Percentiles rank a stretch among this genome's conserved stretches.
These are phyloP conservation scores for Schrenkiella parvula DNA, from an alignment of 345 rosid genomes.

Conservation along the genomic window DNA sequence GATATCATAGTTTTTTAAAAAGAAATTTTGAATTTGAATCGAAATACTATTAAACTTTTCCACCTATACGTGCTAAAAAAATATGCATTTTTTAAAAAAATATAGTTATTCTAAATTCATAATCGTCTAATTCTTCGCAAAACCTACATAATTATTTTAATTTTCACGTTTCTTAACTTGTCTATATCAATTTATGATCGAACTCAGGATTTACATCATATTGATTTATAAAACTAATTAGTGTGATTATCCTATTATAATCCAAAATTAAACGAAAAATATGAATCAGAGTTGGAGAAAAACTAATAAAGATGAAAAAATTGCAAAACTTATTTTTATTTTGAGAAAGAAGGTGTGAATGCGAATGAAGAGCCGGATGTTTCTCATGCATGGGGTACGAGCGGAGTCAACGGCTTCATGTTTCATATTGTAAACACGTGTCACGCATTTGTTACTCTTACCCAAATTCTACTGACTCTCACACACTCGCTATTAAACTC, in stretches of 20 bases:
- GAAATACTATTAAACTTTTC: no score
- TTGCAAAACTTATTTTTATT: no score
- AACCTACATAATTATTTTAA: background rate
- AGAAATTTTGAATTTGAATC: no score
- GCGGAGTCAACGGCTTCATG: conserved; percentile 29
- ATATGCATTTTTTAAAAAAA: no score
- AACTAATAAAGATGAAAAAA: no score
- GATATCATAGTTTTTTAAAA: no score
- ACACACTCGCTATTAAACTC: conserved; percentile 11
- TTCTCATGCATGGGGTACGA: conserved; percentile 34
- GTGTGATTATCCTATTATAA: background rate
- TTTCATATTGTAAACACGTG: conserved; percentile 4
- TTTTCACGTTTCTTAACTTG: background rate
- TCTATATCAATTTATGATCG: background rate
- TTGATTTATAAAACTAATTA: no score
- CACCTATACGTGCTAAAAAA: no score
- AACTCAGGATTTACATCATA: background rate
- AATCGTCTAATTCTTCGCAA: background rate
- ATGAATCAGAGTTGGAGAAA: background rate
- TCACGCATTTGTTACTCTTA: conserved; percentile 2
- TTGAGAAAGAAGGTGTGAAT: background rate
- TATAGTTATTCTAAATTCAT: no score
- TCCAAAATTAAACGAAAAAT: background rate
- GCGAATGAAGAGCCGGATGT: conserved; percentile 32
- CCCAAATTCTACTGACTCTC: conserved; percentile 8